These are phyloP conservation scores for Linum tenue DNA, from an alignment of 345 rosid species.

Conservation along the genomic window DNA sequence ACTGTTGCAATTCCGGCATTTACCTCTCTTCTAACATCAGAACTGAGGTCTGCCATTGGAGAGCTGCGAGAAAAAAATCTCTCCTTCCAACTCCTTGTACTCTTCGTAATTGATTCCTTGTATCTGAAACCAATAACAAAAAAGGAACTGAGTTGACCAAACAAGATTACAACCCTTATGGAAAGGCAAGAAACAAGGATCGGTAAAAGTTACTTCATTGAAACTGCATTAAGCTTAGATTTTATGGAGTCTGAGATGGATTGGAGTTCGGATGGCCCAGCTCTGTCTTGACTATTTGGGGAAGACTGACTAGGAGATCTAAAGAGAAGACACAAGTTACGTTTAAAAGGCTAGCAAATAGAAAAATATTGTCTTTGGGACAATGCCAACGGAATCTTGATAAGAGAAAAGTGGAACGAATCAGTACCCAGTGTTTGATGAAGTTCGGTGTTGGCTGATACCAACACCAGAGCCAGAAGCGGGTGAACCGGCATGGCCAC, in stretches of 20 bases:
- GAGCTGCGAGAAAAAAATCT: conserved; percentile 72
- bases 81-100: conserved; percentile 92
- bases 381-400: not conserved
- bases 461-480: conserved; percentile 40
- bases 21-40: conserved; percentile 81
- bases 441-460: conserved; percentile 26
- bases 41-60: conserved; percentile 57
- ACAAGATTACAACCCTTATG: not conserved
- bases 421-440: conserved; percentile 36
- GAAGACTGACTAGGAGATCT: conserved; percentile 47
- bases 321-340: conserved; percentile 4
- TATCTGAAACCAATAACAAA: conserved; percentile 33
- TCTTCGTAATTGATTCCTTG: conserved; percentile 87
- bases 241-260: conserved; percentile 81
- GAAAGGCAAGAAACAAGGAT: not conserved
- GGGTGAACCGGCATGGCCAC: conserved; percentile 26
- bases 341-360: too few species aligned
- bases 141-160: not conserved
- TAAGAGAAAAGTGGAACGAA: not conserved
- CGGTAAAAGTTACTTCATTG: conserved; percentile 41
- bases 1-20: conserved; percentile 79
- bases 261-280: conserved; percentile 79
- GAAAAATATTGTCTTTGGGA: conserved; percentile 1
- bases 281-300: conserved; percentile 60
- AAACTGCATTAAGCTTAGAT: conserved; percentile 64